Evolutionary conservation across 192 early-diverging fungal species (phyloP).

Genomic region (Mortierella antarctica): DNA sequence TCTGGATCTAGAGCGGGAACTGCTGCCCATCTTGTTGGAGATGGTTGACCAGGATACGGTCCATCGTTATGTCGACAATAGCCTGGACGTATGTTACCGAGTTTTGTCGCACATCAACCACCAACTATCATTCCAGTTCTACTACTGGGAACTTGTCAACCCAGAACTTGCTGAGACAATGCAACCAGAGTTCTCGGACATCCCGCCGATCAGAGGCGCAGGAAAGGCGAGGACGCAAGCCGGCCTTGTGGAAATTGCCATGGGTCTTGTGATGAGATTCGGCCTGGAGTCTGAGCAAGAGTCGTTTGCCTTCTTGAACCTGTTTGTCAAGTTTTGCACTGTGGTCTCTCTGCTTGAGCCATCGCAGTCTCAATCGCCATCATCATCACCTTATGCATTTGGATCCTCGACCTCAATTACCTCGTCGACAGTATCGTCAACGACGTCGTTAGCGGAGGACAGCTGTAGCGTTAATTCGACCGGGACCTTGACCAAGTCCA

Average conservation of each 20-base stretch:
- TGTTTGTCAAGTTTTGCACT: slow-evolving; percentile 10
- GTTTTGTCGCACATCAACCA: slow-evolving; percentile 18
- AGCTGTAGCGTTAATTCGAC: no score
- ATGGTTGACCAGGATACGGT: not conserved
- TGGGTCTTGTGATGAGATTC: slow-evolving; percentile 4
- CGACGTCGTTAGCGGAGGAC: no score
- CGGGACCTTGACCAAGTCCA: no score
- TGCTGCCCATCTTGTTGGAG: slow-evolving; percentile 11
- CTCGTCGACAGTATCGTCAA: no score
- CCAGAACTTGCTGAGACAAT: not conserved
- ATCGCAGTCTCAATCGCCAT: not conserved
- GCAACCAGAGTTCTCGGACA: not conserved
- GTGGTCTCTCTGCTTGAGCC: not conserved
- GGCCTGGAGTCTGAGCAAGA: slow-evolving; percentile 8
- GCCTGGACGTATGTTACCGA: not conserved
- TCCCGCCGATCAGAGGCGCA: slow-evolving; percentile 1
- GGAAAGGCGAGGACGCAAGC: slow-evolving; percentile 1
- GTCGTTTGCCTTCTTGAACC: not conserved
- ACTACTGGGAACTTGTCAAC: slow-evolving; percentile 7
- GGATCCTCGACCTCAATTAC: no score
- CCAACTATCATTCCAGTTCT: slow-evolving; percentile 13
- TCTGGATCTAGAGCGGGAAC: not conserved
- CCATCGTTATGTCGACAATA: not conserved
- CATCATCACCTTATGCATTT: not conserved
- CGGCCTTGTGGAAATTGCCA: slow-evolving; percentile 2